Conservation (phyloP, 768 basidiomycete species). For the Macrocybe gigantea region DNA sequence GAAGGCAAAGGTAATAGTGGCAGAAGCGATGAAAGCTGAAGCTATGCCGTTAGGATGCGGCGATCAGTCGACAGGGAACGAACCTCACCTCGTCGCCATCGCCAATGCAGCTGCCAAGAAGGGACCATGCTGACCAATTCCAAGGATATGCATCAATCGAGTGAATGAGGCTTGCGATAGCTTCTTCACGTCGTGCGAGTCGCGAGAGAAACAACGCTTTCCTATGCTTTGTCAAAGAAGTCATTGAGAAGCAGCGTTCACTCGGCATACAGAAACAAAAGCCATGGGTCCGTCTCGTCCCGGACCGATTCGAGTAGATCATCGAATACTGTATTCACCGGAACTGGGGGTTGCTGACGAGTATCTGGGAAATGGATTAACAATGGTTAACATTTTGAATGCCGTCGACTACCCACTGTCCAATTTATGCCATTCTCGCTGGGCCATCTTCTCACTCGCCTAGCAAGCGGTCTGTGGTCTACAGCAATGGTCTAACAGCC, state of each 20-base stretch:
- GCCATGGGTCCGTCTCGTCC: constrained; percentile 67
- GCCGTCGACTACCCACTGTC: constrained; percentile 45
- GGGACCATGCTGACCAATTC: constrained; percentile 94
- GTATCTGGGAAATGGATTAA: constrained; percentile 38
- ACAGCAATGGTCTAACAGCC: constrained; percentile 1
- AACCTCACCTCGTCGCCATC: constrained; percentile 77
- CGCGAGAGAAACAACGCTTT: constrained; percentile 81
- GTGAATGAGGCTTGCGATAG: constrained; percentile 72
- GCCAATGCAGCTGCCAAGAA: constrained; percentile 72
- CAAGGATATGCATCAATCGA: constrained; percentile 79
- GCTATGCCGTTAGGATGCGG: constrained; percentile 10
- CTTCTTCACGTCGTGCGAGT: constrained; percentile 74
- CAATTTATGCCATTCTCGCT: constrained; percentile 81
- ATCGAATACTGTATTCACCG: constrained; percentile 53
- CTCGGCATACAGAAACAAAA: constrained; percentile 69
- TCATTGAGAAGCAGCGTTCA: not conserved
- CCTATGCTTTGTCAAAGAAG: constrained; percentile 32
- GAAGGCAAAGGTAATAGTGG: constrained; percentile 40
- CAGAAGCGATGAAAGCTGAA: constrained; percentile 42
- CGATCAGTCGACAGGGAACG: constrained; percentile 1
- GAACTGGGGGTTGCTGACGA: constrained; percentile 61
- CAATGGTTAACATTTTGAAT: not conserved
- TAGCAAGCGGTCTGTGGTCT: constrained; percentile 21
- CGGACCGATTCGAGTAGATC: constrained; percentile 57
- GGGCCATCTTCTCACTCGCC: constrained; percentile 80